A percentile compares a stretch with the other conserved stretches of the same genome.
These are phyloP conservation scores for Telfairia occidentalis DNA, from an alignment of 331 rosid genomes.

Conservation along the genomic window DNA sequence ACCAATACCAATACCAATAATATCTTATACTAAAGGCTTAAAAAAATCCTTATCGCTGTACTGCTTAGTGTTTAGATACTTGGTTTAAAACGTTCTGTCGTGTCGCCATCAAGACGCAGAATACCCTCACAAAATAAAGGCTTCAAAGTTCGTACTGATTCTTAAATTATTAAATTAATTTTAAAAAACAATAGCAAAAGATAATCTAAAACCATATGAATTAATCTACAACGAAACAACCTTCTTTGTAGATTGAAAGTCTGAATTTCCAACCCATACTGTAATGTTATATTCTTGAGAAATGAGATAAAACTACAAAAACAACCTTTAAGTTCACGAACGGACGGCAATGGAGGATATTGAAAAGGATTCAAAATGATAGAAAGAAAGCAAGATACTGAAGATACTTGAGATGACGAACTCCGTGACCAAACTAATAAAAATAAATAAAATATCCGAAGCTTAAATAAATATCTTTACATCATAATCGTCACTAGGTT, in stretches of 20 bases:
- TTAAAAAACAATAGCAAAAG: not conserved
- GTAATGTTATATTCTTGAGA: too few relatives aligned
- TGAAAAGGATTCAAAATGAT: not conserved
- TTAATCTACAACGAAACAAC: slow-evolving; percentile 14
- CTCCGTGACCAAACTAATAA: slow-evolving; percentile 9
- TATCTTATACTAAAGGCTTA: slow-evolving; percentile 1
- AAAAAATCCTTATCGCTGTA: not conserved
- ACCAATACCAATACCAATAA: slow-evolving; percentile 2
- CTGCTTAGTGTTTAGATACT: slow-evolving; percentile 21
- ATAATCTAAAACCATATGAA: slow-evolving; percentile 3
- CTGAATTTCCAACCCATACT: too few relatives aligned
- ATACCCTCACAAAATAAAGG: not conserved
- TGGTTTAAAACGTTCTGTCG: slow-evolving; percentile 26
- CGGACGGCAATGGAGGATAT: too few relatives aligned
- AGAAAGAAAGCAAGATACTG: not conserved
- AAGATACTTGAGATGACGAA: slow-evolving; percentile 3
- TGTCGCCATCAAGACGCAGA: slow-evolving; percentile 24
- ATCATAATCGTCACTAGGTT: slow-evolving; percentile 9
- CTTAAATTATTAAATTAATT: not conserved
- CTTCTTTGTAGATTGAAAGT: too few relatives aligned
- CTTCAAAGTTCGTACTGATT: not conserved
- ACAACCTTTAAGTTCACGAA: too few relatives aligned
- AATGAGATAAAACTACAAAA: too few relatives aligned
- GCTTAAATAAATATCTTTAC: slow-evolving; percentile 1
- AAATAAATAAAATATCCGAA: not conserved